phyloP scores from a whole-genome alignment of 2,329 filamentous ascomycete species.

The Tolypocladium sp. region DNA sequence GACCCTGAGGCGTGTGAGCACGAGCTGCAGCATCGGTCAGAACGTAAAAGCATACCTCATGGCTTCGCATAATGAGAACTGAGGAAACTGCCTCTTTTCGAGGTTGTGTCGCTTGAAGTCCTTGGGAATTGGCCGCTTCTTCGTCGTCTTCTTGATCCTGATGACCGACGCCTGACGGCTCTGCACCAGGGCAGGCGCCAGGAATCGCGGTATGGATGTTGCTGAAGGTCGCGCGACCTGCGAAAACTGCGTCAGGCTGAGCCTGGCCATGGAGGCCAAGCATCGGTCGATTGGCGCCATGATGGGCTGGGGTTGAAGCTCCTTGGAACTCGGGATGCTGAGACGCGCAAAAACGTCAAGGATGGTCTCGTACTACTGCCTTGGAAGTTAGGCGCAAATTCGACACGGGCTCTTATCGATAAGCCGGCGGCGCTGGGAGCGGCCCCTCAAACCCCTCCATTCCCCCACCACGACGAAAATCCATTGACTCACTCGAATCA shows the following conservation, averaged over 20 bases:
- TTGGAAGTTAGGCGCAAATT: slow-evolving; percentile 15
- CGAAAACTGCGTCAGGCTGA: slow-evolving; percentile 31
- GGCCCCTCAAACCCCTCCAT: slow-evolving; percentile 12
- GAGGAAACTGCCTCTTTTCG: slow-evolving; percentile 49
- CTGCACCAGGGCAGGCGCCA: slow-evolving; percentile 37
- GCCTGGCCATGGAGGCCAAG: slow-evolving; percentile 44
- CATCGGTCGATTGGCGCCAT: slow-evolving; percentile 47
- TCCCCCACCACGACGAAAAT: slow-evolving; percentile 14
- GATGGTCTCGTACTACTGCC: slow-evolving; percentile 7
- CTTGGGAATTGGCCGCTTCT: slow-evolving; percentile 55
- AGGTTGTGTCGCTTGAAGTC: slow-evolving; percentile 58
- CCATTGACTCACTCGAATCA: slow-evolving; percentile 12
- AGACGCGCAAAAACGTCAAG: not conserved
- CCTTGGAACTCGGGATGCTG: slow-evolving; percentile 5
- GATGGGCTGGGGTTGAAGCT: slow-evolving; percentile 17
- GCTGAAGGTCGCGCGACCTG: slow-evolving; percentile 31
- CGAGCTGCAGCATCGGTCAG: not conserved
- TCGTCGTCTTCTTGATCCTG: slow-evolving; percentile 41
- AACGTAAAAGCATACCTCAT: slow-evolving; percentile 56
- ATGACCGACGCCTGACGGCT: slow-evolving; percentile 30
- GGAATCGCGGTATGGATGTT: slow-evolving; percentile 36
- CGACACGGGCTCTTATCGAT: slow-evolving; percentile 11
- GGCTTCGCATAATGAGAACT: slow-evolving; percentile 81
- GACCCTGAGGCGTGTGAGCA: slow-evolving; percentile 48
- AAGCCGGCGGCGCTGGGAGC: slow-evolving; percentile 4